Percentiles rank a stretch among this genome's conserved stretches.
phyloP scores from a whole-genome alignment of 768 basidiomycete species.

The Leccinum subgranulosum region DNA sequence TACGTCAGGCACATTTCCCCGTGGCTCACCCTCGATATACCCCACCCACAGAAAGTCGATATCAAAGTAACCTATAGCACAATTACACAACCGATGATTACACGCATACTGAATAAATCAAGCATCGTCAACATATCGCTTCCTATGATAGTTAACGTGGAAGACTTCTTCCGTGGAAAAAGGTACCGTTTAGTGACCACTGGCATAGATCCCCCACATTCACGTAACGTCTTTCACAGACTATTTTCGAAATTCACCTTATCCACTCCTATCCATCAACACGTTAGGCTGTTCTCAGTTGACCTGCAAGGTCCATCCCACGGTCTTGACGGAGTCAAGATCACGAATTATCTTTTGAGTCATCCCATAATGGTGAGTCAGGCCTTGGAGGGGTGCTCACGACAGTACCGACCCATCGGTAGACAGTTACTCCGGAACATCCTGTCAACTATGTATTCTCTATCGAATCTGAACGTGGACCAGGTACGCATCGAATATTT shows the following conservation, averaged over 20 bases:
- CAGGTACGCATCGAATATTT: constrained; percentile 40
- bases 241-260: constrained; percentile 90
- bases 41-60: constrained; percentile 57
- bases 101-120: constrained; percentile 52
- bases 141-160: constrained; percentile 89
- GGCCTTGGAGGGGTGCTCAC: neutral
- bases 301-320: constrained; percentile 45
- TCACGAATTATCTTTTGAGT: constrained; percentile 46
- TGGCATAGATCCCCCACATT: neutral
- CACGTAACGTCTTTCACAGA: constrained; percentile 38
- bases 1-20: constrained; percentile 31
- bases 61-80: constrained; percentile 70
- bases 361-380: constrained; percentile 48
- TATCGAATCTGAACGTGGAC: constrained; percentile 60
- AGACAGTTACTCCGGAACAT: constrained; percentile 77
- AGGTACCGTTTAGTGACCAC: constrained; percentile 43
- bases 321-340: constrained; percentile 47
- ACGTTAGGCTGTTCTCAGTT: constrained; percentile 70
- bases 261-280: constrained; percentile 74
- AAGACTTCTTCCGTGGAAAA: constrained; percentile 90
- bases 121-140: constrained; percentile 64
- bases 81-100: constrained; percentile 44
- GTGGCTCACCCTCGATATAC: neutral
- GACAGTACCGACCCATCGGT: constrained; percentile 1
- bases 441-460: constrained; percentile 80